Percentiles rank a stretch among this genome's conserved stretches.
phyloP scores from a whole-genome alignment of 495 filamentous ascomycete genomes.

The Penicillium alfredii region DNA sequence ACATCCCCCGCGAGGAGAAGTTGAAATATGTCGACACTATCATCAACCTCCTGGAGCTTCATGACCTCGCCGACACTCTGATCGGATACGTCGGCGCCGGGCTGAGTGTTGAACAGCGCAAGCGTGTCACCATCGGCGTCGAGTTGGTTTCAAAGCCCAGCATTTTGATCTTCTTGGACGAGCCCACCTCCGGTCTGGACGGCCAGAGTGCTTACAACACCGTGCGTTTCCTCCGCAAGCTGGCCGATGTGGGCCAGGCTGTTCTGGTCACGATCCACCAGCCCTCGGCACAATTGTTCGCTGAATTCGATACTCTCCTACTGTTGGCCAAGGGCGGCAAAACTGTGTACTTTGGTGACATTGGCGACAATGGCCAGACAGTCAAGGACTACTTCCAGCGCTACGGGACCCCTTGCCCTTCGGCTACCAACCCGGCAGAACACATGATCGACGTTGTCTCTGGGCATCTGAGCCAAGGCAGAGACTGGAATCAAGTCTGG shows the following conservation, averaged over 20 bases:
- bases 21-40: slow-evolving; percentile 55
- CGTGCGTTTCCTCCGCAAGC: slow-evolving; percentile 57
- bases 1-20: slow-evolving; percentile 50
- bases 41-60: slow-evolving; percentile 53
- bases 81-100: slow-evolving; percentile 50
- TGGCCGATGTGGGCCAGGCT: slow-evolving; percentile 62
- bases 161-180: slow-evolving; percentile 69
- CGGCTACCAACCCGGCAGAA: slow-evolving; percentile 74
- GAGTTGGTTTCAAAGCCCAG: slow-evolving; percentile 63
- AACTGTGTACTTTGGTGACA: slow-evolving; percentile 65
- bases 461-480: slow-evolving; percentile 28
- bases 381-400: slow-evolving; percentile 69
- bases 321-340: slow-evolving; percentile 64
- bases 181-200: slow-evolving; percentile 70
- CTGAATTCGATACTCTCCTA: slow-evolving; percentile 67
- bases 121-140: slow-evolving; percentile 62
- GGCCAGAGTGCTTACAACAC: slow-evolving; percentile 59
- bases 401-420: slow-evolving; percentile 67
- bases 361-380: slow-evolving; percentile 47
- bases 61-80: slow-evolving; percentile 47
- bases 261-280: slow-evolving; percentile 75
- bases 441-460: slow-evolving; percentile 85
- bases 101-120: slow-evolving; percentile 55
- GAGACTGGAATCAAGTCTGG: slow-evolving; percentile 63
- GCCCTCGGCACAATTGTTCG: slow-evolving; percentile 64